Evolutionary conservation across 768 basidiomycete genomes (phyloP), one percentile per base, ranked within the genome.

Genomic region (Collybia sp.): DNA sequence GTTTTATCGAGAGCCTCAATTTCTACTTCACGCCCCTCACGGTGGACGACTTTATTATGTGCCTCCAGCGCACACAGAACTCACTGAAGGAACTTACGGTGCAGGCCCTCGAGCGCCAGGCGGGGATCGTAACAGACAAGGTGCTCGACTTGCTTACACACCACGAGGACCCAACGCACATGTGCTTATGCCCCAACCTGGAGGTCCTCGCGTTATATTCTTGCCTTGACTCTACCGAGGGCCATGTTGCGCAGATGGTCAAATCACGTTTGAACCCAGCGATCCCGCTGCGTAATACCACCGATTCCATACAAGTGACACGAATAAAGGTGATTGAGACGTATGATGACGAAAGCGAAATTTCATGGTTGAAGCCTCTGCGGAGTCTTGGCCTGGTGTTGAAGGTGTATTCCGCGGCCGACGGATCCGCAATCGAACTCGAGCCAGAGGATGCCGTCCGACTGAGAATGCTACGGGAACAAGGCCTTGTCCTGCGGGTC

Each of bases 61-160:
- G 52, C 35, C 52, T 60, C 11, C 46, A 56, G 16, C 18, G 31
- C 13, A 47, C 53, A 5, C 55, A 58, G 35, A 33, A n/a, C 41
- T 56, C 57, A 1, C 44, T 60, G 12, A 53, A 44, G 35, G 57
- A 60, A 42, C 47, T 60, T 31, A 60, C 59, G 12, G 43, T 51
- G 25, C 42, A 13, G 51, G 49, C 50, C 16, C 36, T 19, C 3
- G 36, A 18, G 15, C 39, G 44, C 3, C 6, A 38, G 32, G 32
- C 32, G n/a, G 31, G 12, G 33, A 19, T 36, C 8, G 32, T 55
- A 3, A 52, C 55, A 12, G 59, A 60, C 31, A 17, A 12, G 33
- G 20, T 58, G 13, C 45, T 55, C 11, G 57, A 55, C 15, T 45
- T 47, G 13, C 46, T 60, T 16, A 58, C 55, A 35, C 38, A 48